Evolutionary conservation across 2,329 filamentous ascomycete genomes (phyloP), one percentile per base, ranked within the genome.

Genomic region (Venturia aucupariae): DNA sequence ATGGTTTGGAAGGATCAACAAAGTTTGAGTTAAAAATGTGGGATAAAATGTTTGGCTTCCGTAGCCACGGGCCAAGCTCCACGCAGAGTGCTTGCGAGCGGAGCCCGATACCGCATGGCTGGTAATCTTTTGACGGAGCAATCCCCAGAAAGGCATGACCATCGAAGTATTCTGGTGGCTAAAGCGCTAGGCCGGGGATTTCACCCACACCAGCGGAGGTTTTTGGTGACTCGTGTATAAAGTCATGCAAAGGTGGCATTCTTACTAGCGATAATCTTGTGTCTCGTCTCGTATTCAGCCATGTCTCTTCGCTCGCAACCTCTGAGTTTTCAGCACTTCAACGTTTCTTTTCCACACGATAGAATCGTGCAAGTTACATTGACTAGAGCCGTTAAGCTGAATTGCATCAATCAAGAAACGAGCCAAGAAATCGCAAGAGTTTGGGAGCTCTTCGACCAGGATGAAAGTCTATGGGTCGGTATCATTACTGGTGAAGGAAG

Each of bases 401-500:
- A 68, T 42, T 68, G 67, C 64, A 68, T 68, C 62, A 63, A 68
- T 51, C 65, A 42, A 11, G 63, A 60, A 1, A 66, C 65, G 22
- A 63, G 66, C 54, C 39, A 15, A 30, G 67, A 68, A 62, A 66
- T 68, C 19, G 35, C 65, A 46, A 38, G 65, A 48, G 48, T 68
- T 13, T 68, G 62, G 61, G 6, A 63, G 22, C 61, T 61, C 54
- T 59, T 68, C 17, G 67, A 68, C 57, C 51, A 54, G 48, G 67
- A 68, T 30, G 63, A 65, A 38, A 60, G 48, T 39, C 60, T 68
- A 15, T 64, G 67, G 55, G 64, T 68, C 17, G 67, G 60, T 27
- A 68, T 68, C 63, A 67, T 68, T 55, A 68, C 67, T 22, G 67
- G 67, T 44, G 55, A 41, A 51, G 67, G 67, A 5, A 64, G 67